Base-by-base conservation (phyloP, 2,329 filamentous ascomycete species). In the Aquanectria penicillioides region DNA sequence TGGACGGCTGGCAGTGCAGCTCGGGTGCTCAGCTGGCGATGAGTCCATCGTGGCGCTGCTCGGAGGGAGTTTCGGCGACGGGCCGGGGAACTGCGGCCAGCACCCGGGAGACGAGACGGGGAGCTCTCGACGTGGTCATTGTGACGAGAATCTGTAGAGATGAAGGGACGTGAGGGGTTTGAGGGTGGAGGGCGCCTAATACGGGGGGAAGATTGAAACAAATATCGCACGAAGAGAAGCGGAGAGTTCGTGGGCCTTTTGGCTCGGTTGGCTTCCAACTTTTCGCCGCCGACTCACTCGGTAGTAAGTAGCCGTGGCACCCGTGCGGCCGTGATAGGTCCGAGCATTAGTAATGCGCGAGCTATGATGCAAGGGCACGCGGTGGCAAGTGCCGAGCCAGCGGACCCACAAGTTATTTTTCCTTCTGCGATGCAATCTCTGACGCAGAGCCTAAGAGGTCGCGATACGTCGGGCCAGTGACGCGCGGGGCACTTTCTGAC, bases 321-420 rank as follows among this genome's bases (percentile, higher is more conserved):
- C 65, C 56, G 54, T 56, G 55, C 33, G 29, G 57, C 61, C 59
- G 66, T 67, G 68, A 68, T 70, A 68, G 68, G 65, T 26, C 57
- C 53, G 59, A 59, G 62, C 61, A 75, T 75, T 74, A 75, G 61
- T 75, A 75, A 75, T 75, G 66, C 48, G 47, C 37, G 61, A 59
- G 57, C 63, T 69, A 71, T 74, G 72, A 74, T 71, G 69, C 68
- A 70, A 70, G 63, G 59, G 56, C 62, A 54, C 41, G 37, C 41
- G 20, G 17, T 26, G 41, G 20, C 47, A 57, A 52, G 34, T 56
- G 23, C 48, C 34, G 34, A 52, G 43, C 34, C 31, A 18, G 26
- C 15, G 20, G 54, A 34, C 43, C 54, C 54, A 57, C 51, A 13
- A 17, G 12, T 9, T 15, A 6, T 33, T 57, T 44, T 49, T 50